These are phyloP conservation scores for Phoenix dactylifera DNA, from an alignment of 176 grass and related monocot species.

Conservation along the genomic window DNA sequence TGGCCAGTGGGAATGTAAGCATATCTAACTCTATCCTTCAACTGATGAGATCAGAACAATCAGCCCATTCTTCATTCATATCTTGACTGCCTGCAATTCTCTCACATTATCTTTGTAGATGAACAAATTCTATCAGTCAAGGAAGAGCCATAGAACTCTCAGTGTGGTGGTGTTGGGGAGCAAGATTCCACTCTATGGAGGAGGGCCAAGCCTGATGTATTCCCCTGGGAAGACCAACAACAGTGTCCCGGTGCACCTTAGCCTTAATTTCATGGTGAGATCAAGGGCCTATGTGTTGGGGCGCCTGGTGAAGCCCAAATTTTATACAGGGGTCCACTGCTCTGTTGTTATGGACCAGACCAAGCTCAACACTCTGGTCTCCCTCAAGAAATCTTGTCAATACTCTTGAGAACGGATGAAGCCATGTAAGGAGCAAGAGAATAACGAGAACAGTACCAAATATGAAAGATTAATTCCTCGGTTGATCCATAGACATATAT, in stretches of 20 bases:
- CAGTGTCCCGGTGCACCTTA: conserved; percentile 37
- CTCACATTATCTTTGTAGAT: conserved; percentile 24
- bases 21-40: background rate
- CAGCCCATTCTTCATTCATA: too few relatives aligned
- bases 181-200: conserved; percentile 89
- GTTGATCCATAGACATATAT: too few relatives aligned
- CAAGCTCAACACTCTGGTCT: conserved; percentile 50
- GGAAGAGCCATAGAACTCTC: conserved; percentile 60
- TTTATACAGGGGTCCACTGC: conserved; percentile 47
- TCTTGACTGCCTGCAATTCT: too few relatives aligned
- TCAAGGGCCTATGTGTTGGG: conserved; percentile 75
- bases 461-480: too few relatives aligned
- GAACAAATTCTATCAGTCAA: conserved; percentile 74
- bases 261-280: conserved; percentile 44
- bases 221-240: conserved; percentile 19
- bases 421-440: too few relatives aligned
- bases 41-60: too few relatives aligned
- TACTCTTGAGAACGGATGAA: conserved; percentile 17
- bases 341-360: conserved; percentile 36
- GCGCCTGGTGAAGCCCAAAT: conserved; percentile 60
- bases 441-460: too few relatives aligned
- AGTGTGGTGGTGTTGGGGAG: conserved; percentile 47
- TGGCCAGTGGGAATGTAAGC: conserved; percentile 61
- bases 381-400: conserved; percentile 42
- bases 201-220: conserved; percentile 47